These are phyloP conservation scores for Malassezia sp. DNA, from an alignment of 1,284 basidiomycete genomes.

Conservation along the genomic window DNA sequence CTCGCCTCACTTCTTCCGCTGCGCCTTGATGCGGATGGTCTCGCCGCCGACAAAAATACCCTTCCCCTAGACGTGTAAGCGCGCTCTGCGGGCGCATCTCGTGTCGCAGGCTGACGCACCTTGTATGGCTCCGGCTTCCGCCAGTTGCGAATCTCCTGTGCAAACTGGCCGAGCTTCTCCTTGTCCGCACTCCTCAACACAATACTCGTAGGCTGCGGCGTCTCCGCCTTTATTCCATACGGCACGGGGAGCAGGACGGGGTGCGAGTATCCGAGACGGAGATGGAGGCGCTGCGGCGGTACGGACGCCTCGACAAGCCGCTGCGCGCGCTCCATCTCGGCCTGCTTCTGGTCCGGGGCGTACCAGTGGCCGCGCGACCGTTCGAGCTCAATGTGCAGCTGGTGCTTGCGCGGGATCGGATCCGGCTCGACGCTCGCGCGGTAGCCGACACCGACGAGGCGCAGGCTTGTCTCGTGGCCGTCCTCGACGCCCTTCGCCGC, in stretches of 20 bases:
- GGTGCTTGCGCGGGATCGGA: constrained; percentile 49
- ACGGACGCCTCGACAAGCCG: constrained; percentile 15
- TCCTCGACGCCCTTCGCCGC: constrained; percentile 78
- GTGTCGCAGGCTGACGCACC: too few species aligned
- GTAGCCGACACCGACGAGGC: constrained; percentile 90
- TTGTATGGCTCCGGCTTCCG: constrained; percentile 94
- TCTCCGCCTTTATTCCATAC: constrained; percentile 45
- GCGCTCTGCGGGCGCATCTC: constrained; percentile 46
- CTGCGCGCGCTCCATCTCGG: constrained; percentile 21
- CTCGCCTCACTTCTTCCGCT: constrained; percentile 94
- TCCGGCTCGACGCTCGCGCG: constrained; percentile 75
- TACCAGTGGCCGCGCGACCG: constrained; percentile 22
- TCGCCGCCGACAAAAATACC: constrained; percentile 85
- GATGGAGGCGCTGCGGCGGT: constrained; percentile 24
- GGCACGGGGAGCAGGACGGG: constrained; percentile 68
- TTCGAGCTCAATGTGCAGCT: constrained; percentile 24
- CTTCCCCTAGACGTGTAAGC: too few species aligned
- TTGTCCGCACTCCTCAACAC: constrained; percentile 52
- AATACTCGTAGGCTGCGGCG: constrained; percentile 51
- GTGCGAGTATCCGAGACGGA: constrained; percentile 70
- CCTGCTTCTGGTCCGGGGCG: constrained; percentile 20
- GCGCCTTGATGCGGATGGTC: constrained; percentile 73
- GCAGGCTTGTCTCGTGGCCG: constrained; percentile 70
- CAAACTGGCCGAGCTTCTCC: constrained; percentile 67
- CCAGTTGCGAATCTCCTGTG: constrained; percentile 69